A percentile compares a stretch with the other conserved stretches of the same genome.
Conservation (phyloP, 805 yeast species). For the Myxozyma vanderwaltii region DNA sequence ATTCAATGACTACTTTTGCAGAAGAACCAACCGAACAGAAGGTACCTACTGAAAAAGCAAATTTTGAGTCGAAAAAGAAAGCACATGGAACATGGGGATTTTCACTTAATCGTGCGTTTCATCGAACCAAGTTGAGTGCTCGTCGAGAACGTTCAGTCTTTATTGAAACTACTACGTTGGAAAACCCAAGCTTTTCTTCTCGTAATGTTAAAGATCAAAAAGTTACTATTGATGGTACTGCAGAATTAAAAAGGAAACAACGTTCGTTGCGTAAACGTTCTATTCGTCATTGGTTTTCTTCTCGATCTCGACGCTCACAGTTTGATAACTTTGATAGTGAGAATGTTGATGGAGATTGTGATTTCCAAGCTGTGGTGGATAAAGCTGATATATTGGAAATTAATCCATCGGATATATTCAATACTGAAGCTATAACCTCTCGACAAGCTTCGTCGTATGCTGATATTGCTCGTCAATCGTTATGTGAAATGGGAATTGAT, state of each 20-base stretch:
- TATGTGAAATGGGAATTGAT: not conserved
- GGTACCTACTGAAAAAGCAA: not conserved
- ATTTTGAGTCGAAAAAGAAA: not conserved
- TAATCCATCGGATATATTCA: not conserved
- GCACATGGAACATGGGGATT: not conserved
- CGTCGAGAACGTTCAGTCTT: not conserved
- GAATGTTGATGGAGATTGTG: too few species aligned
- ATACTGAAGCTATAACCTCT: not conserved
- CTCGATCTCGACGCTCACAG: not conserved
- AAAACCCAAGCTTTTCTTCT: not conserved
- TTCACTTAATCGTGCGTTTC: slow-evolving; percentile 1
- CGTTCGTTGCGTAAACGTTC: not conserved
- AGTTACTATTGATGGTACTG: not conserved
- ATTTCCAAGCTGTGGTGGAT: too few species aligned
- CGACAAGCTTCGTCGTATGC: not conserved
- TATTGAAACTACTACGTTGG: not conserved
- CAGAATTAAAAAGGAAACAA: not conserved
- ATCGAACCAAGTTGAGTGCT: not conserved
- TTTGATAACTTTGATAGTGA: not conserved
- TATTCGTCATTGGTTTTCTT: slow-evolving; percentile 1
- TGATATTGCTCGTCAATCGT: not conserved
- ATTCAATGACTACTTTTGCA: not conserved
- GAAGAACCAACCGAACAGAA: not conserved
- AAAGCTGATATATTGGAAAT: not conserved
- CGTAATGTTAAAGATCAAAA: not conserved